Evolutionary conservation across 805 yeast species (phyloP).

Genomic region (Sporopachydermia quercuum): DNA sequence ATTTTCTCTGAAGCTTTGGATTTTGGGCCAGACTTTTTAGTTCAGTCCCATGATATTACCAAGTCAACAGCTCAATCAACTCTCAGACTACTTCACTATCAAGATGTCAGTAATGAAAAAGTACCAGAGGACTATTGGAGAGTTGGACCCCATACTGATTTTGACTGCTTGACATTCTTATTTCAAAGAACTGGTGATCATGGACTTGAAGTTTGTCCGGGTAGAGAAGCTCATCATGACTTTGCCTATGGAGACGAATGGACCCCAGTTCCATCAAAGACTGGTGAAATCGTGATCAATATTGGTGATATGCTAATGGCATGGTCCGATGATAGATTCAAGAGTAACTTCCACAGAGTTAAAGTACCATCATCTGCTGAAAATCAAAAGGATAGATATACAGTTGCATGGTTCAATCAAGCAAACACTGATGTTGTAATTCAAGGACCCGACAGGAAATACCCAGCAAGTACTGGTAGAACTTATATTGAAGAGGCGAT

Average conservation of each 20-base stretch:
- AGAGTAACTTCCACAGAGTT: slow-evolving; percentile 23
- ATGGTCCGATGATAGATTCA: slow-evolving; percentile 21
- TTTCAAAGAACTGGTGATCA: slow-evolving; percentile 23
- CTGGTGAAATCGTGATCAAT: slow-evolving; percentile 22
- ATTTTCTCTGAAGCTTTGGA: slow-evolving; percentile 20
- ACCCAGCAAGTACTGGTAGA: slow-evolving; percentile 18
- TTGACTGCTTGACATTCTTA: slow-evolving; percentile 20
- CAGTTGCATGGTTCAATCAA: slow-evolving; percentile 23
- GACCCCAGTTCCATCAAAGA: slow-evolving; percentile 20
- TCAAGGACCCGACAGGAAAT: slow-evolving; percentile 17
- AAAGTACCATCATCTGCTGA: slow-evolving; percentile 17
- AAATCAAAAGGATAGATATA: slow-evolving; percentile 17
- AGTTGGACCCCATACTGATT: slow-evolving; percentile 25
- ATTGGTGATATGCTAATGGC: slow-evolving; percentile 26
- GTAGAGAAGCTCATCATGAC: slow-evolving; percentile 21
- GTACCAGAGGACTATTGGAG: slow-evolving; percentile 18
- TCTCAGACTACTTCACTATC: slow-evolving; percentile 20
- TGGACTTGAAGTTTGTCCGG: slow-evolving; percentile 24
- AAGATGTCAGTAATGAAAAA: slow-evolving; percentile 14
- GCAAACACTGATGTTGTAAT: slow-evolving; percentile 20
- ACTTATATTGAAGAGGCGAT: slow-evolving; percentile 21
- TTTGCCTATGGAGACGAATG: slow-evolving; percentile 21
- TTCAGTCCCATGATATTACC: slow-evolving; percentile 16
- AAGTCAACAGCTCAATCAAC: slow-evolving; percentile 20
- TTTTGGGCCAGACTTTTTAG: slow-evolving; percentile 15